These are phyloP conservation scores for Eutrema heterophyllum DNA, from an alignment of 345 rosid species.

Conservation along the genomic window DNA sequence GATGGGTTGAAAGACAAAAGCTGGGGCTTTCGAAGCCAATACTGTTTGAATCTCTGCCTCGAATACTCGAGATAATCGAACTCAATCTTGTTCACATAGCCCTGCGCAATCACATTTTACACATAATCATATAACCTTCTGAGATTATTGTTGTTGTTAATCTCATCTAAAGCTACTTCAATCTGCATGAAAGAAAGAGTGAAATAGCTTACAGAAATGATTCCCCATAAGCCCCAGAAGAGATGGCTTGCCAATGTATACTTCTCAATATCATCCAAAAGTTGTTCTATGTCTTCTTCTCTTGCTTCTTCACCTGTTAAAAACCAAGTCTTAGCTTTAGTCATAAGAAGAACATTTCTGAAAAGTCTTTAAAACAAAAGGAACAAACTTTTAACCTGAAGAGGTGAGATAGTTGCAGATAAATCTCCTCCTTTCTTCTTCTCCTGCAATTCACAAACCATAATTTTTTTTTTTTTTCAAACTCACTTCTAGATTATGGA, in stretches of 20 bases:
- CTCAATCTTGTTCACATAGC: conserved; percentile 47
- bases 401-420: conserved; percentile 48
- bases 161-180: too few species aligned
- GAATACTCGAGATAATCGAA: conserved; percentile 50
- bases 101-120: conserved; percentile 21
- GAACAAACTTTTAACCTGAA: conserved; percentile 41
- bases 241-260: conserved; percentile 75
- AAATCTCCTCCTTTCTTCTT: conserved; percentile 69
- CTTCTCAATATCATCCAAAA: conserved; percentile 48
- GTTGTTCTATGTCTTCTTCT: conserved; percentile 44
- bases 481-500: background rate
- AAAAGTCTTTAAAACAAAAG: background rate
- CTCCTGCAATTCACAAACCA: conserved; percentile 38
- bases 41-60: conserved; percentile 51
- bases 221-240: conserved; percentile 77
- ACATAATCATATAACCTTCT: conserved; percentile 4
- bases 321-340: background rate
- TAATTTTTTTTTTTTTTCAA: background rate
- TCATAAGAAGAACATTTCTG: background rate
- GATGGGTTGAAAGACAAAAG: conserved; percentile 23
- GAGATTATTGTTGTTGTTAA: background rate
- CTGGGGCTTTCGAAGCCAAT: conserved; percentile 39
- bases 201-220: conserved; percentile 36
- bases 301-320: conserved; percentile 37
- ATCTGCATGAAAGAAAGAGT: background rate